Evolutionary conservation across 441 rosid genomes (phyloP), one percentile per base, ranked within the genome.

Genomic region (Populus hybrid): DNA sequence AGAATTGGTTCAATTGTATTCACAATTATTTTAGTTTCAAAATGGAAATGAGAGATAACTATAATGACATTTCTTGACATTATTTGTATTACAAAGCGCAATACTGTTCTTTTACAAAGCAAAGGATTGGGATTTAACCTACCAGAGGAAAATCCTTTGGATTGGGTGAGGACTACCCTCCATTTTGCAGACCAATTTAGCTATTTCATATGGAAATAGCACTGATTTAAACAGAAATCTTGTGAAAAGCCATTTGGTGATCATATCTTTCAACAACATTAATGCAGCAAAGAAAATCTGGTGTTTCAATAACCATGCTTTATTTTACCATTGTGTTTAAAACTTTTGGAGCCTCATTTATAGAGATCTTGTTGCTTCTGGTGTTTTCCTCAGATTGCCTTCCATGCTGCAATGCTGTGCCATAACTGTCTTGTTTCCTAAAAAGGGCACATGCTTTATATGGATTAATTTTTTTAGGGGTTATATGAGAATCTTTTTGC

Each of bases 401-500:
- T 61, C 40, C 19, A 67, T 26, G 70, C 36, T 67, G 70, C n/a
- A 67, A 67, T 32, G 38, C 70, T 67, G 34, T 66, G 69, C 32
- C 0, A 67, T 30, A 30, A 67, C 38, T 6, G 38, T 67, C 38
- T 67, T 8, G 70, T 67, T 64, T 40, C 71, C 36, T 61, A 11
- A 63, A 46, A 77, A 24, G 35, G 40, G 14, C 5, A 19, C 68
- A 21, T 7, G 5, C 42, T 30, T 28, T 71, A 10, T 76, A 38
- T 40, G 73, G 12, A 46, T 57, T 21, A 3, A 38, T 16, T 3
- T 66, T 42, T 78, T 61, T 64, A 64, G 36, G 66, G 64, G 77
- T 82, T 38, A 46, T 57, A 76, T 68, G n/a, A 7, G 57, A 74
- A 71, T 42, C 61, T 70, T 36, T 67, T 30, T 65, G 38, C 10